These are phyloP conservation scores for Cercophora sp. DNA, from an alignment of 495 filamentous ascomycete species.

Conservation along the genomic window DNA sequence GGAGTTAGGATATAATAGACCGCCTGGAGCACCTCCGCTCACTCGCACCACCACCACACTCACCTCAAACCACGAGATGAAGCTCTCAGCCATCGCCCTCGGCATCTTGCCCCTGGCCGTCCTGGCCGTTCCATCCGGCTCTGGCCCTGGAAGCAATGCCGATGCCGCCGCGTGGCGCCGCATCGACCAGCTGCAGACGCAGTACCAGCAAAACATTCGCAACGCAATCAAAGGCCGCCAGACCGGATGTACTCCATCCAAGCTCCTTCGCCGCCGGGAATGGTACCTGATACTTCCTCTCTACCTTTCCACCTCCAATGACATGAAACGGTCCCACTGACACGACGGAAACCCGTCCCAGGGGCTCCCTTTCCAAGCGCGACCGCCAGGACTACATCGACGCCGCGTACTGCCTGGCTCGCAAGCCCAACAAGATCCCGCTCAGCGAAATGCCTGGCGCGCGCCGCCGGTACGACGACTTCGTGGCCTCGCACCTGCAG, in stretches of 20 bases:
- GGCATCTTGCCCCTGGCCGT: constrained; percentile 4
- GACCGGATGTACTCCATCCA: constrained; percentile 9
- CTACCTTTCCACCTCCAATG: no score
- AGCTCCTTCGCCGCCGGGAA: constrained; percentile 12
- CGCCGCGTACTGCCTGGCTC: constrained; percentile 46
- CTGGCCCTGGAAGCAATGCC: not conserved
- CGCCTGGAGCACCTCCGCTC: no score
- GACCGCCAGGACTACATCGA: not conserved
- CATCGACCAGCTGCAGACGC: constrained; percentile 6
- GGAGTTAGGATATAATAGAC: no score
- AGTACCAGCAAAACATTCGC: constrained; percentile 12
- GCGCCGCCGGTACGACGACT: constrained; percentile 58
- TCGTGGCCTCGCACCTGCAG: constrained; percentile 60
- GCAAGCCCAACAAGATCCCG: constrained; percentile 43
- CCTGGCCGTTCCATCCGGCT: not conserved
- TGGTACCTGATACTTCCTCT: constrained; percentile 7
- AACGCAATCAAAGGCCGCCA: constrained; percentile 6
- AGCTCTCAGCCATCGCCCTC: not conserved
- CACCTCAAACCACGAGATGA: no score
- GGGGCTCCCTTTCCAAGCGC: not conserved
- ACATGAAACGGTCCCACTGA: not conserved
- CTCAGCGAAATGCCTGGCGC: constrained; percentile 26
- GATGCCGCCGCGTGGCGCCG: constrained; percentile 6
- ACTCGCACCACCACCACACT: no score
- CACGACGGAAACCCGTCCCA: not conserved